Evolutionary conservation across 139 green algal species (phyloP).

Genomic region (Spirogloea muscicola): DNA sequence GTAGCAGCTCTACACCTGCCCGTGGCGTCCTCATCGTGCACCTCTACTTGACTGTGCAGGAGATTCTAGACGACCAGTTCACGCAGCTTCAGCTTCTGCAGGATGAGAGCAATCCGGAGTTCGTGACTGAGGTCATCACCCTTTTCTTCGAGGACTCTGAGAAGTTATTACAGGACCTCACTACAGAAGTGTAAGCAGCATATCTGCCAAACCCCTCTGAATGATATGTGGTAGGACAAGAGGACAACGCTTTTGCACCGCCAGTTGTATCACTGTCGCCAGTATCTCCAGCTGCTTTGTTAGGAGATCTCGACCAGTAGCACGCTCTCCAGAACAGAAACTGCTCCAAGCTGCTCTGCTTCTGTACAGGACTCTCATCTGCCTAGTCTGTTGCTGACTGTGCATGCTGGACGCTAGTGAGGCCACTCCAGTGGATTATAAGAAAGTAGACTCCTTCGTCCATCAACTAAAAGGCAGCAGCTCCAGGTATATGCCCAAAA

Average conservation of each 20-base stretch:
- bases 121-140: slow-evolving; percentile 41
- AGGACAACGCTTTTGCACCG: neutral
- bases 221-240: neutral
- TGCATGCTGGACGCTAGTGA: slow-evolving; percentile 6
- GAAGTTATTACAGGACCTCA: slow-evolving; percentile 36
- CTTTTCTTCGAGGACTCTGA: slow-evolving; percentile 49
- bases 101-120: slow-evolving; percentile 48
- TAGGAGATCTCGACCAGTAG: neutral
- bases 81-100: slow-evolving; percentile 51
- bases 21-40: too few species aligned
- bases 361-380: too few species aligned
- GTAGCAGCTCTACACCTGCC: too few species aligned
- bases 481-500: slow-evolving; percentile 26
- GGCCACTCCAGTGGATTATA: slow-evolving; percentile 28
- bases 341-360: neutral
- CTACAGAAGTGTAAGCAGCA: slow-evolving; percentile 39
- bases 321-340: neutral
- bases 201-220: neutral
- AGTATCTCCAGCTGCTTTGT: neutral
- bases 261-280: neutral
- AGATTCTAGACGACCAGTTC: slow-evolving; percentile 51
- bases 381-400: neutral
- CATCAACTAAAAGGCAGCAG: slow-evolving; percentile 43
- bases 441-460: slow-evolving; percentile 42
- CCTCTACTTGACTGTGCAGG: too few species aligned